Evolutionary conservation across 2,329 filamentous ascomycete genomes (phyloP), one percentile per base, ranked within the genome.

Genomic region (Sclerotinia glacialis): DNA sequence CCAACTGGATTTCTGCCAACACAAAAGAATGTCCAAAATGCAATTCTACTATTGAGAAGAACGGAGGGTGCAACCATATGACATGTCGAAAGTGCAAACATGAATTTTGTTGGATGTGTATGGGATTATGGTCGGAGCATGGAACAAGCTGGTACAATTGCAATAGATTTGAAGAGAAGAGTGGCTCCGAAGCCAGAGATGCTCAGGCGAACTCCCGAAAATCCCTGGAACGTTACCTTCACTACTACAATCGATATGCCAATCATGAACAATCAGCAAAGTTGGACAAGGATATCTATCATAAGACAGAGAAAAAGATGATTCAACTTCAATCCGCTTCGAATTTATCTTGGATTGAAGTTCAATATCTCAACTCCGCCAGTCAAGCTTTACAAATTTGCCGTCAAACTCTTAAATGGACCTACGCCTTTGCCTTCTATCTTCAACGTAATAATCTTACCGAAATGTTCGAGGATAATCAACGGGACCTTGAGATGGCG

Each of bases 91-190:
- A 97, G 78, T 97, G 93, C 81, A 92, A 93, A 75, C 89, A 97
- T 76, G 93, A 97, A 76, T 97, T 99, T 76, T 99, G 95, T 80
- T 99, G 95, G 95, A 98, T 99, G 91, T 99, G 95, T 76, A 99
- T 99, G 95, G 95, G 95, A 0, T 82, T 97, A 0, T 99, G 95
- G 95, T 96, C 93, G 0, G 95, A 99, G 79, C 95, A 99, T 77
- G 95, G 95, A 70, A 99, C 94, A 4, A 97, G 92, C 79, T 99
- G 95, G 95, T 99, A 99, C 82, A 99, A 97, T 78, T 99, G 95
- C 84, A 99, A 97, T 77, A 85, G 95, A 11, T 99, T 90, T 74
- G 95, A 99, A 76, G 95, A 98, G 80, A 97, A 95, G 83, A 96
- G 92, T 71, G 95, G 95, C 2, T 83, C 87, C 0, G 93, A 97